A percentile compares a stretch with the other conserved stretches of the same genome.
These are phyloP conservation scores for Cochlearia excelsa DNA, from an alignment of 345 rosid species.

Conservation along the genomic window DNA sequence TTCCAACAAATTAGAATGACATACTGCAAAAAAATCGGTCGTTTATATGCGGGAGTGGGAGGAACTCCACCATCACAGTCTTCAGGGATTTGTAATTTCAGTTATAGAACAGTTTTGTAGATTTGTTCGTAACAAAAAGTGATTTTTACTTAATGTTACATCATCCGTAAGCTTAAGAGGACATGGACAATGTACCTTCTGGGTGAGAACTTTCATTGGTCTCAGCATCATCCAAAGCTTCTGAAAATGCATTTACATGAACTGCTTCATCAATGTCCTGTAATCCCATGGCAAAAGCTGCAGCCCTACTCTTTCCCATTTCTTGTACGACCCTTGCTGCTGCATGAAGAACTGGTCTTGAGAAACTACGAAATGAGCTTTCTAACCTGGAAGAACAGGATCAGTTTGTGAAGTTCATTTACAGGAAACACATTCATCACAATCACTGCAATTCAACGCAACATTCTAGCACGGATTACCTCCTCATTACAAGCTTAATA, in stretches of 20 bases:
- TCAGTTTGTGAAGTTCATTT: constrained; percentile 11
- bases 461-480: constrained; percentile 45
- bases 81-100: constrained; percentile 1
- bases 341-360: constrained; percentile 98
- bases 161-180: constrained; percentile 9
- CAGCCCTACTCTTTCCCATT: constrained; percentile 98
- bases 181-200: constrained; percentile 50
- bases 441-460: constrained; percentile 17
- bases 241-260: constrained; percentile 59
- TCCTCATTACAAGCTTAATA: constrained; percentile 96
- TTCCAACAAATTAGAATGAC: constrained; percentile 11
- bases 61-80: not conserved
- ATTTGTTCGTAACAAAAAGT: not conserved
- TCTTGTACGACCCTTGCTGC: constrained; percentile 99
- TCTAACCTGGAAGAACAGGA: constrained; percentile 61
- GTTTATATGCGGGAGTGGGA: constrained; percentile 9
- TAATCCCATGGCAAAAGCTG: constrained; percentile 88
- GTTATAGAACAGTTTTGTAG: not conserved
- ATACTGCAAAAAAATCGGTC: not conserved
- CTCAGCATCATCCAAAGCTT: constrained; percentile 67
- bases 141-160: constrained; percentile 6
- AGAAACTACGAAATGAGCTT: constrained; percentile 98
- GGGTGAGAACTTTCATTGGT: constrained; percentile 72
- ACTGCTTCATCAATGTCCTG: constrained; percentile 90
- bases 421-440: constrained; percentile 20